Evolutionary conservation across 1,139 yeast species (phyloP), one percentile per base, ranked within the genome.

Genomic region (Yarrowia galli): DNA sequence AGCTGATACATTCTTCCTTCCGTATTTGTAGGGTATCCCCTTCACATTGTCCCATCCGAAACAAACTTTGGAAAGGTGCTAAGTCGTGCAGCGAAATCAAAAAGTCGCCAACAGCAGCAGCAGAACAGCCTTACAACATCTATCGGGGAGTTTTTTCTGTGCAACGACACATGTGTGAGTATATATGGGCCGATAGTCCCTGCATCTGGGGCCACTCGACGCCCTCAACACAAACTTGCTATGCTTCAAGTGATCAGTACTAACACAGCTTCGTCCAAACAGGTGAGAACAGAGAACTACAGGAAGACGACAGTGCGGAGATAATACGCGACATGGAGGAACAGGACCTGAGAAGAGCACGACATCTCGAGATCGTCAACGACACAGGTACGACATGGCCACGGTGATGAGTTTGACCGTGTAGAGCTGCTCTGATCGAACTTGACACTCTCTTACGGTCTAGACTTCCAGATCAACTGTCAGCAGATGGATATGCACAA

Each of bases 251-350:
- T 42, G 15, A 40, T 28, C 25, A 12, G 6, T 3, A 40, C 48
- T 56, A 56, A 56, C 63, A 28, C 63, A 56, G 63, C 63, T 56
- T 56, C 63, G 12, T 22, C 63, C 6, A 56, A 56, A 40, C 63
- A 56, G 63, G 46, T 40, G 42, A n/a, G 63, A 16, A 38, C 32
- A 32, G 16, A 13, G 10, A 51, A 36, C 22, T 28, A 10, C 32
- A 7, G 32, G 32, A 28, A 28, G n/a, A 15, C n/a, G 9, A 40
- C 43, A 40, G 16, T 16, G 20, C 7, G 49, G 35, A 5, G 40
- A 32, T 8, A 18, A 46, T 22, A 10, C 22, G 28, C 25, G 40
- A 49, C 13, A 9, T 7, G 40, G 15, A 25, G 15, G 53, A 48
- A 12, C 5, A n/a, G 2, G 9, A 45, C 9, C 32, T 32, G 16